Base-by-base conservation (phyloP, 768 basidiomycete species). In the Mycena filopes region DNA sequence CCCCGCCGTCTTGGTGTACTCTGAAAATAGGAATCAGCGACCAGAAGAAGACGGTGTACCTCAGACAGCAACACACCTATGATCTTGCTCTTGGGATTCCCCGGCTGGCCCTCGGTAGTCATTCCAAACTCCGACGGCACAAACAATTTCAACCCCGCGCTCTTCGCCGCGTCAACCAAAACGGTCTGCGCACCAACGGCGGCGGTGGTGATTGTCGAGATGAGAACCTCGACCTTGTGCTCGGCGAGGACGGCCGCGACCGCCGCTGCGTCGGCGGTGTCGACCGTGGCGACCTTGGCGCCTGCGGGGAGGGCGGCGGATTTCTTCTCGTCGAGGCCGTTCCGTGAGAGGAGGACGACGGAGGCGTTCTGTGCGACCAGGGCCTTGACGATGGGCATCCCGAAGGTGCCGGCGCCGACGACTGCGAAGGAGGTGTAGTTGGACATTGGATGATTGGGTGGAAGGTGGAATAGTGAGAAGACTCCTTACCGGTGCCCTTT, bases 141-240 rank as follows among this genome's bases (percentile, higher is more conserved):
- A 26, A 47, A 63, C 47, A 58, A 21, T 18, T 47, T 45, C 13
- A 58, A 31, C 4, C 56, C 56, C 3, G 71, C 74, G 0, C 67
- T 64, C 63, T 75, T 78, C 3, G 76, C 72, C 9, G 76, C 75
- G 6, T 76, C 75, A 1, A 72, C 68, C 25, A 73, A 72, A n/a
- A 57, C 25, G 28, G 55, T 60, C 60, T 80, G 74, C 5, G 61
- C 60, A 4, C 59, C 66, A 11, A 72, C 67, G 8, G 67, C 51
- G 26, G 73, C 62, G 9, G 55, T 47, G 13, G 45, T 66, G 28
- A 78, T 65, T n/a, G 74, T 65, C 23, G 71, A 77, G 25, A 78
- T 69, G 45, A 76, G 64, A 1, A 75, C 76, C 11, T 78, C 69
- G 46, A 71, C 55, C 15, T 66, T 60, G 42, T 75, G 60, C 33